Percentiles rank a stretch among this genome's conserved stretches.
These are phyloP conservation scores for Aspergillus sp. DNA, from an alignment of 2,329 filamentous ascomycete genomes.

Conservation along the genomic window DNA sequence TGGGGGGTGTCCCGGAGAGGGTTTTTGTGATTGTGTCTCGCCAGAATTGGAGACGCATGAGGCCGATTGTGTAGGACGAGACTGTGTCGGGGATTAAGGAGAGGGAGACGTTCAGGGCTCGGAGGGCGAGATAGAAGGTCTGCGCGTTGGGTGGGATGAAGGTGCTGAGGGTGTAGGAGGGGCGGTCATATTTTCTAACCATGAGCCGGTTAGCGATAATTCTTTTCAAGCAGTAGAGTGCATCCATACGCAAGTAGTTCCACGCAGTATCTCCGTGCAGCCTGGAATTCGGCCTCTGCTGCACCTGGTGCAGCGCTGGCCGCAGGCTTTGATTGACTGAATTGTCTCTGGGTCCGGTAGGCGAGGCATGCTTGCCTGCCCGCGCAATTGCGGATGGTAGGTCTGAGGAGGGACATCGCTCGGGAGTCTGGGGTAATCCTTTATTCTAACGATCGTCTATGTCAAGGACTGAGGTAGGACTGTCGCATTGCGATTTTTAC, in stretches of 20 bases:
- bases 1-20: conserved; percentile 70
- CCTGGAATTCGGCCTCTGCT: conserved; percentile 45
- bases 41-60: conserved; percentile 93
- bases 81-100: conserved; percentile 84
- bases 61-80: conserved; percentile 76
- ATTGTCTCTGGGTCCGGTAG: conserved; percentile 5
- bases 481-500: background rate
- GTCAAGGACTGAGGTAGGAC: too few relatives aligned
- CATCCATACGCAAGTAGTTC: conserved; percentile 47
- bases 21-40: conserved; percentile 73
- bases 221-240: background rate
- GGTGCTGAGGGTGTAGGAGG: conserved; percentile 76
- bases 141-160: conserved; percentile 70
- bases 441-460: background rate
- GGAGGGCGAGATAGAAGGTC: conserved; percentile 82
- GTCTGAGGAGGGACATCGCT: conserved; percentile 17
- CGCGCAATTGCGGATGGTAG: conserved; percentile 13
- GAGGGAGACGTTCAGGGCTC: conserved; percentile 87
- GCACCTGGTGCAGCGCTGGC: conserved; percentile 14
- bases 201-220: background rate
- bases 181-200: conserved; percentile 76
- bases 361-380: conserved; percentile 10
- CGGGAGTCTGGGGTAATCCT: background rate
- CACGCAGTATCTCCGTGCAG: conserved; percentile 54
- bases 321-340: conserved; percentile 17